Evolutionary conservation across 805 yeast species (phyloP), one percentile per base, ranked within the genome.

Genomic region (Candida nonsorbophila): DNA sequence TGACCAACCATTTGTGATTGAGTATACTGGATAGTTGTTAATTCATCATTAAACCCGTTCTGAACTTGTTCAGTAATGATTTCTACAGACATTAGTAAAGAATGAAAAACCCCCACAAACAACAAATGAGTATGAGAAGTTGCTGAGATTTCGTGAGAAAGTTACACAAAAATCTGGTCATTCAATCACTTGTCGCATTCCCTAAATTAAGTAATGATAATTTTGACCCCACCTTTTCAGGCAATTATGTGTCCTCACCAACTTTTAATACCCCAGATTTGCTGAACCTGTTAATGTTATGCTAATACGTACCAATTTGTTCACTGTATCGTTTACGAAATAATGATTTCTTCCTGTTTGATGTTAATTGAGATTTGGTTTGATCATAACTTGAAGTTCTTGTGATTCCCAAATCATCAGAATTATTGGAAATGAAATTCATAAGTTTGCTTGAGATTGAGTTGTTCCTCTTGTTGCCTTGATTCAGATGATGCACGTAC

Each of bases 1-100:
- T 85, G 94, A n/a, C 98, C 98, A 23, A 90, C 92, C 71, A 88
- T 87, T 42, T 84, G 82, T 22, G 84, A 74, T 46, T 81, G 86
- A 11, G 88, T 81, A 60, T 84, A 86, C 27, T 79, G 75, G 32
- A 90, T 72, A 29, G 74, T 71, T 28, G 67, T 64, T 17, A 64
- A 47, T 38, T 76, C 77, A 32, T 83, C 86, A 6, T 80, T 74
- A 47, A 70, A 78, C 23, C 90, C 88, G 44, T 81, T 81, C 43
- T 72, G 74, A 34, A 79, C 92, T 31, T 69, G 73, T 51, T 82
- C 87, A 29, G 75, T 69, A 22, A 77, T 55, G 27, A 65, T 55
- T 42, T 65, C 72, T 56, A 61, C 53, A 29, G 66, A 58, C 67
- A 62, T 62, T 10, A n/a, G n/a, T n/a, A n/a, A n/a, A n/a, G n/a